phyloP scores from a whole-genome alignment of 2,329 filamentous ascomycete species.

The Calonectria pseudoturangicola region DNA sequence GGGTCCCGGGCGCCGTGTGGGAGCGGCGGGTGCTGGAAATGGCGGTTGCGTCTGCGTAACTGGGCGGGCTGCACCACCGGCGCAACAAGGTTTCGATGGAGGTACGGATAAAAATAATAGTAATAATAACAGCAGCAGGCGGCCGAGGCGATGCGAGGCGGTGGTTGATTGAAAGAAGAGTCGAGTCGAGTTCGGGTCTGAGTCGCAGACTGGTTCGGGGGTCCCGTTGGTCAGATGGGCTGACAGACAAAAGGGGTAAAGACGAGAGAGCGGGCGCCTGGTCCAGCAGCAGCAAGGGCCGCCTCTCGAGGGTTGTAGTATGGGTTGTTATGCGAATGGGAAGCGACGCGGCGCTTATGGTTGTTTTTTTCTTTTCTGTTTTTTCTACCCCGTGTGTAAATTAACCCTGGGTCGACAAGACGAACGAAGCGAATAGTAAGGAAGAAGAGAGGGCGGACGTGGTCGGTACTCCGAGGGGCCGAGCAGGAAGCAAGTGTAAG shows the following conservation, averaged over 20 bases:
- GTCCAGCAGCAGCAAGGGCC: constrained; percentile 51
- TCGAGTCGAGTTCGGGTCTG: constrained; percentile 25
- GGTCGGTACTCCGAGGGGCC: constrained; percentile 6
- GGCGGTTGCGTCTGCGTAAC: constrained; percentile 16
- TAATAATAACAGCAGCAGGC: too few relatives aligned
- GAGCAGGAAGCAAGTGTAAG: constrained; percentile 19
- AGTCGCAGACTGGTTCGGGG: constrained; percentile 27
- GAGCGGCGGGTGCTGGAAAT: constrained; percentile 30
- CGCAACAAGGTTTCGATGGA: constrained; percentile 14
- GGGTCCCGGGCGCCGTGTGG: constrained; percentile 39
- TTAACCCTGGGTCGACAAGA: constrained; percentile 19
- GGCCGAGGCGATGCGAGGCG: constrained; percentile 17
- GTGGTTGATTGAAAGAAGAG: constrained; percentile 18
- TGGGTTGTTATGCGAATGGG: constrained; percentile 27
- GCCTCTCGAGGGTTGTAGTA: constrained; percentile 40
- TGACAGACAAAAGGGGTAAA: constrained; percentile 46
- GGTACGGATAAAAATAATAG: constrained; percentile 18
- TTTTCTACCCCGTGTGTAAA: neutral
- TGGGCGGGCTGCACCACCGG: constrained; percentile 26
- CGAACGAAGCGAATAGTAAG: constrained; percentile 17
- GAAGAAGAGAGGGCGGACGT: constrained; percentile 27
- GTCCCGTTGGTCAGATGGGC: constrained; percentile 38
- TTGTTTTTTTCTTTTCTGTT: neutral
- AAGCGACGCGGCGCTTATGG: constrained; percentile 13
- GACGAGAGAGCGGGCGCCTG: constrained; percentile 48